Evolutionary conservation across 306 rosid genomes (phyloP), one percentile per base, ranked within the genome.

Genomic region (Trifolium pratense): DNA sequence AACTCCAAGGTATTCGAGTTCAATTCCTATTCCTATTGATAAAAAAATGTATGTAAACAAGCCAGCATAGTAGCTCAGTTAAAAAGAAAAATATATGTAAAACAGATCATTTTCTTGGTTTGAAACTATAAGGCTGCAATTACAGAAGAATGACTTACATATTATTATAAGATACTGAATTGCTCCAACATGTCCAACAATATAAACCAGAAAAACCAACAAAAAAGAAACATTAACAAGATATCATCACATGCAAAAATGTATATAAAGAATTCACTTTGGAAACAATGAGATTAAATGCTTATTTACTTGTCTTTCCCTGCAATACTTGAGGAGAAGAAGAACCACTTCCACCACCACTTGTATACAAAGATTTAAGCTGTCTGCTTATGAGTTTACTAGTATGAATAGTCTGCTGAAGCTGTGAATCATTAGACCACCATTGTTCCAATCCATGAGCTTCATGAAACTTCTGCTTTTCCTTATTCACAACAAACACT

Each of bases 361-460:
- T 55, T 68, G 81, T 80, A 61, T 89, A 87, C 31, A 91, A 78
- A 53, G 99, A 94, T 75, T 82, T 94, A 15, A 94, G 83, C 80
- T 94, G 97, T 65, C 90, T 84, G 64, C 89, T 87, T 64, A 94
- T 94, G 72, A 94, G 91, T 74, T 89, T 94, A 73, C 99, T 94
- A 20, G 84, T 88, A 57, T 88, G 93, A 2, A 85, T 86, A 62
- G 93, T 92, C 69, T 86, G 73, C 56, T 91, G 95, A 69, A 89
- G 97, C 48, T 86, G 84, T 79, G 88, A 76, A 65, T 90, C 97
- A 67, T 82, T 90, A 4, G 99, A 91, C 97, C 97, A 94, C 99
- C 99, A 94, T 63, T 94, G 97, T 74, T 91, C 97, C 77, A 91
- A 49, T 1, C 97, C 99, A 80, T 94, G 99, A 74, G 99, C 99